Conservation (phyloP, 768 basidiomycete species). For the Boletus eberwhitei region DNA sequence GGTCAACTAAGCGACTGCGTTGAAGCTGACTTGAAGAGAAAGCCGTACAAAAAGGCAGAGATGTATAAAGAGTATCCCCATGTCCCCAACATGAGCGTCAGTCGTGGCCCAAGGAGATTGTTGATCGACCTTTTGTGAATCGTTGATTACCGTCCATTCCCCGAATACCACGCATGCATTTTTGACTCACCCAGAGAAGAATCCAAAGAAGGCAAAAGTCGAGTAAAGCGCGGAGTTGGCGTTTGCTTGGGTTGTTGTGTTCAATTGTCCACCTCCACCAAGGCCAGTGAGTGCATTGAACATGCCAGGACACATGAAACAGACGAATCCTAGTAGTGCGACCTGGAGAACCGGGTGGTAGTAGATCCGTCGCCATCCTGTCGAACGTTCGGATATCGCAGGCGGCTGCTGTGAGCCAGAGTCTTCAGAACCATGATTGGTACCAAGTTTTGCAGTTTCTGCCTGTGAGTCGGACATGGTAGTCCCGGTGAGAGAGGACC, state of each 20-base stretch:
- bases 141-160: not conserved
- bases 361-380: constrained; percentile 52
- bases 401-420: constrained; percentile 16
- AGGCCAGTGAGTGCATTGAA: constrained; percentile 80
- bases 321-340: constrained; percentile 59
- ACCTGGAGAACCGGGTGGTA: constrained; percentile 46
- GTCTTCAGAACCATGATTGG: constrained; percentile 15
- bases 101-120: constrained; percentile 57
- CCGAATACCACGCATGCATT: not conserved
- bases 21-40: not conserved
- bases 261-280: constrained; percentile 75
- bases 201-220: constrained; percentile 57
- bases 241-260: constrained; percentile 61
- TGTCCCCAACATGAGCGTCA: constrained; percentile 49
- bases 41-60: constrained; percentile 41
- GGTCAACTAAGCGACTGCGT: not conserved
- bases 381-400: constrained; percentile 44
- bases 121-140: constrained; percentile 56
- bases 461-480: constrained; percentile 21
- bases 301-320: constrained; percentile 60
- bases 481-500: not conserved
- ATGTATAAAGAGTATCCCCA: constrained; percentile 52
- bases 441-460: constrained; percentile 19
- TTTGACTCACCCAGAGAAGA: constrained; percentile 62
- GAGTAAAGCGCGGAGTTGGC: constrained; percentile 65